Base-by-base conservation (phyloP, 176 grass and related monocot genomes). In the Urochloa ruziziensis region DNA sequence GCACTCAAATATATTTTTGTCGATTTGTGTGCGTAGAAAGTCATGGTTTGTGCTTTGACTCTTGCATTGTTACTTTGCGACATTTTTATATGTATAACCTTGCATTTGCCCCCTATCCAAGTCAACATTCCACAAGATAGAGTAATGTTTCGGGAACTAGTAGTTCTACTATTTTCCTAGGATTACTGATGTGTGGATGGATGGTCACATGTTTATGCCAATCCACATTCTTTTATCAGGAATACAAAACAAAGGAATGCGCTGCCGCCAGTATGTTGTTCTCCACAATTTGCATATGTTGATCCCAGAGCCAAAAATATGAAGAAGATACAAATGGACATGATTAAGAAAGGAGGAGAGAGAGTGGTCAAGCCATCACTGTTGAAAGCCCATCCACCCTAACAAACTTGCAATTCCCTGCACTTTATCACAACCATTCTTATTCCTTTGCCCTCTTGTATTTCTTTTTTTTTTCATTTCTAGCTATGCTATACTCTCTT, bases 21-120 rank as follows among this genome's bases (percentile, higher is more conserved):
- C 52, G 23, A 34, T 62, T 46, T 76, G 36, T 51, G 13, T 28
- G 36, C 6, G 18, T 30, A 17, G 29, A 60, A 68, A 69, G 71
- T 87, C 30, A 32, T 10, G 44, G 33, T 35, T 30, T 61, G 24
- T 29, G 51, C 39, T 69, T 69, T 87, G 85, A 87, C 85, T 40
- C 73, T 75, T 75, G 66, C 23, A 46, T 56, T 67, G 51, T 78
- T 21, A 37, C 56, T 21, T 62, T 30, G 28, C 7, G 40, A n/a
- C n/a, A n/a, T 4, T 62, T 21, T 19, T 5, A 4, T 54, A 9
- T 57, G 23, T 24, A 24, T 24, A n/a, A 24, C 21, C 53, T n/a
- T 57, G 21, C 16, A 19, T 52, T 52, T 24, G 21, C 7, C 9
- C 9, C 53, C 23, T 58, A 25, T 4, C 56, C n/a, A 25, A 58